Evolutionary conservation across 768 basidiomycete genomes (phyloP).

Genomic region (Hydnomerulius pinastri): DNA sequence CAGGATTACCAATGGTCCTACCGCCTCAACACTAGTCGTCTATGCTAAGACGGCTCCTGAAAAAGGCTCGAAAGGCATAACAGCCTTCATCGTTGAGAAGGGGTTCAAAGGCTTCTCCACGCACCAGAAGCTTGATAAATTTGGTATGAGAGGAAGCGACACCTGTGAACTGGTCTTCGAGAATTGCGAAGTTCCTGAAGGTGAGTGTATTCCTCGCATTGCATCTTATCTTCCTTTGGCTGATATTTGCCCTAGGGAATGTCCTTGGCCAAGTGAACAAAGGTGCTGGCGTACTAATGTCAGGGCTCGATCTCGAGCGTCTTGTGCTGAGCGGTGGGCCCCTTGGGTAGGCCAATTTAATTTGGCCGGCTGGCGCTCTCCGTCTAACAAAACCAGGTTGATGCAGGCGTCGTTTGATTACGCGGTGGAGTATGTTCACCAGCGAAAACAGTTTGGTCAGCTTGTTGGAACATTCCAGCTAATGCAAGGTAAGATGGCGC

Average conservation of each 20-base stretch:
- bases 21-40: slow-evolving; percentile 87
- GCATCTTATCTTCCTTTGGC: neutral
- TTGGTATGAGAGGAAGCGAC: slow-evolving; percentile 96
- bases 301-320: slow-evolving; percentile 88
- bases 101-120: slow-evolving; percentile 84
- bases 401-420: slow-evolving; percentile 95
- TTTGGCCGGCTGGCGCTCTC: neutral
- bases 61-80: slow-evolving; percentile 84
- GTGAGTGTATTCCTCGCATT: slow-evolving; percentile 39
- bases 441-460: slow-evolving; percentile 88
- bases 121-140: slow-evolving; percentile 89
- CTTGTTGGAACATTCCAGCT: slow-evolving; percentile 90
- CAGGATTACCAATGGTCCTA: slow-evolving; percentile 95
- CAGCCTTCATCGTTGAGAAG: slow-evolving; percentile 87
- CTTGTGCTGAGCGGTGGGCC: slow-evolving; percentile 92
- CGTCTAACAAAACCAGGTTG: slow-evolving; percentile 46
- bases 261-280: slow-evolving; percentile 78
- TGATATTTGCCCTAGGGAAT: slow-evolving; percentile 54
- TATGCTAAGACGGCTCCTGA: slow-evolving; percentile 87
- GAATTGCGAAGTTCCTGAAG: slow-evolving; percentile 85
- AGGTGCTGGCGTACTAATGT: slow-evolving; percentile 91
- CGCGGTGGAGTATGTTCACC: slow-evolving; percentile 88
- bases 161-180: slow-evolving; percentile 94
- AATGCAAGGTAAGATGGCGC: slow-evolving; percentile 75
- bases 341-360: slow-evolving; percentile 59